Evolutionary conservation across 2,329 filamentous ascomycete genomes (phyloP).

Genomic region (Cordyceps cicadae): DNA sequence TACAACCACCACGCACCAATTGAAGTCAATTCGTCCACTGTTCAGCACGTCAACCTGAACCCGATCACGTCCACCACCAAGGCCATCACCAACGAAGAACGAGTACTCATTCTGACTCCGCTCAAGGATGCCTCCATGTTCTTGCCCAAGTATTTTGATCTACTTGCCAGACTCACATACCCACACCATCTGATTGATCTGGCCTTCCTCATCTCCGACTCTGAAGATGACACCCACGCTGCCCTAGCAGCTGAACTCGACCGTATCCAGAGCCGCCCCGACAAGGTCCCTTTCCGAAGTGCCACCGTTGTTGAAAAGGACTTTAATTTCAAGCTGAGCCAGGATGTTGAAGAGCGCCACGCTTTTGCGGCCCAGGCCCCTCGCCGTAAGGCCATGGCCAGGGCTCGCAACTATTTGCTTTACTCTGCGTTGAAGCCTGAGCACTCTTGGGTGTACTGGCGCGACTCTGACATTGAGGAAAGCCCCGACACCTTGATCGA

Average conservation of each 20-base stretch:
- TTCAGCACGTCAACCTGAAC: constrained; percentile 78
- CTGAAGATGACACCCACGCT: constrained; percentile 83
- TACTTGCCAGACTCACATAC: constrained; percentile 82
- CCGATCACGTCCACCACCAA: constrained; percentile 71
- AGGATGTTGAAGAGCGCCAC: constrained; percentile 76
- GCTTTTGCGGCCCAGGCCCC: constrained; percentile 81
- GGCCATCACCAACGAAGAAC: constrained; percentile 72
- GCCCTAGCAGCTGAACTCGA: constrained; percentile 77
- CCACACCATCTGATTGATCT: constrained; percentile 93
- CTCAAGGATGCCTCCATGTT: constrained; percentile 80
- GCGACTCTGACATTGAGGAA: constrained; percentile 92
- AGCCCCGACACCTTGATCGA: constrained; percentile 82
- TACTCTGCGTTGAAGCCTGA: constrained; percentile 78
- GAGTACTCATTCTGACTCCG: constrained; percentile 84
- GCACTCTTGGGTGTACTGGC: constrained; percentile 98
- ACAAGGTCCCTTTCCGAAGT: constrained; percentile 77
- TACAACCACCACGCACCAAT: constrained; percentile 93
- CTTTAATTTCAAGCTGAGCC: constrained; percentile 67
- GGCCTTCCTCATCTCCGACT: constrained; percentile 89
- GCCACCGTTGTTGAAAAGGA: constrained; percentile 84
- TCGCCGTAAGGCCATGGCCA: constrained; percentile 80
- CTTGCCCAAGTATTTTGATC: constrained; percentile 85
- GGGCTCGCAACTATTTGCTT: constrained; percentile 86
- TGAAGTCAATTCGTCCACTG: constrained; percentile 71
- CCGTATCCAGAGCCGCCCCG: constrained; percentile 72